phyloP scores from a whole-genome alignment of 1,284 basidiomycete species.

The Papiliotrema fonsecae region DNA sequence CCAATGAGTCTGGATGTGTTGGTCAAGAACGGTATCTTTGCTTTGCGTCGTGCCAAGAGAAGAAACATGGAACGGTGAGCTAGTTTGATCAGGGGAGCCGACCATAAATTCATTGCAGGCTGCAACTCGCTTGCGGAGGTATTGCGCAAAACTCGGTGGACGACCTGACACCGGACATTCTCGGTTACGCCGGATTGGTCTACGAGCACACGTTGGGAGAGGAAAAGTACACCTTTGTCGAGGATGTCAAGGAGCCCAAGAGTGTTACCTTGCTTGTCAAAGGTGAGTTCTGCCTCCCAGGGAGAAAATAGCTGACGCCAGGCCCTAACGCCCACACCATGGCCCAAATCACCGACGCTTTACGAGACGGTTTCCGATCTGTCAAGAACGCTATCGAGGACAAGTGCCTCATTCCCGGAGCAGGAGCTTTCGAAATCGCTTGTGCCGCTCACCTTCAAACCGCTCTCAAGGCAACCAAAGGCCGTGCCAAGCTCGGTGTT shows the following conservation, averaged over 20 bases:
- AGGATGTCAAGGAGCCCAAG: slow-evolving; percentile 95
- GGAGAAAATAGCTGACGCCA: slow-evolving; percentile 18
- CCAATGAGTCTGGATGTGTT: slow-evolving; percentile 94
- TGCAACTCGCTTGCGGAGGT: slow-evolving; percentile 93
- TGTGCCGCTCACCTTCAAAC: slow-evolving; percentile 71
- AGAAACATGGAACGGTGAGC: slow-evolving; percentile 92
- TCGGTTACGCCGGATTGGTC: slow-evolving; percentile 96
- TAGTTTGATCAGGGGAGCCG: background rate
- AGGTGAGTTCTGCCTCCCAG: slow-evolving; percentile 51
- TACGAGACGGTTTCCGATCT: slow-evolving; percentile 90
- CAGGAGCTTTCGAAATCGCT: slow-evolving; percentile 96
- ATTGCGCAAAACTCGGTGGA: slow-evolving; percentile 97
- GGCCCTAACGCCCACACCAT: slow-evolving; percentile 94
- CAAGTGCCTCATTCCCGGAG: slow-evolving; percentile 80
- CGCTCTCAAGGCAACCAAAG: slow-evolving; percentile 82
- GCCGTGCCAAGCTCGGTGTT: slow-evolving; percentile 95
- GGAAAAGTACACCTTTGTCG: slow-evolving; percentile 98
- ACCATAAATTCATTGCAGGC: slow-evolving; percentile 47
- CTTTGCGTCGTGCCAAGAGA: slow-evolving; percentile 89
- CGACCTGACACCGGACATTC: slow-evolving; percentile 81
- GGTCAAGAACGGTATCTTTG: slow-evolving; percentile 94
- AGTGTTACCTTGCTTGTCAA: slow-evolving; percentile 95
- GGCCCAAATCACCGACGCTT: slow-evolving; percentile 92
- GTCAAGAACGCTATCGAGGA: slow-evolving; percentile 98
- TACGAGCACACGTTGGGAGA: slow-evolving; percentile 99